Evolutionary conservation across 129 eudicot genomes (phyloP).

Genomic region (Lactuca sativa): DNA sequence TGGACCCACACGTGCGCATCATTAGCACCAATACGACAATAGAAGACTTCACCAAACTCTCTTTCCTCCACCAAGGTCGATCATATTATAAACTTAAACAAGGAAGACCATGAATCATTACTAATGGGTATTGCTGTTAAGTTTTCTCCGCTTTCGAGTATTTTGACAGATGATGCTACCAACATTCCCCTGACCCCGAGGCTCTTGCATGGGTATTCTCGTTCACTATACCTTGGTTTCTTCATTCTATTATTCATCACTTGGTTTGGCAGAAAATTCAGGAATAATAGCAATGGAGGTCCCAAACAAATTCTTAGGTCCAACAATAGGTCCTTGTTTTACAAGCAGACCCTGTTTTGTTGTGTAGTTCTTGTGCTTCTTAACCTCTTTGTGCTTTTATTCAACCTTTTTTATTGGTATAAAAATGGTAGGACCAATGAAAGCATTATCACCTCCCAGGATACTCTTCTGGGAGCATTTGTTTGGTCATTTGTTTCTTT

Average conservation of each 20-base stretch:
- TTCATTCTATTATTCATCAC: conserved; percentile 32
- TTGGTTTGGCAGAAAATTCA: conserved; percentile 36
- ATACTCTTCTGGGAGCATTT: conserved; percentile 38
- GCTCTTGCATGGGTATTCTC: conserved; percentile 38
- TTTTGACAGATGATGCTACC: conserved; percentile 6
- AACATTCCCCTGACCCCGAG: conserved; percentile 36
- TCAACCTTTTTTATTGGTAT: conserved; percentile 50
- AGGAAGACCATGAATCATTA: conserved; percentile 23
- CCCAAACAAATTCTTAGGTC: conserved; percentile 25
- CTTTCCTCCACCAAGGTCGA: neutral
- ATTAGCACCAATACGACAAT: neutral
- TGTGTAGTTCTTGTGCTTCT: conserved; percentile 45
- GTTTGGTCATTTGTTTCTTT: conserved; percentile 56
- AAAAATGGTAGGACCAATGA: conserved; percentile 58
- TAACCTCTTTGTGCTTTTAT: conserved; percentile 49
- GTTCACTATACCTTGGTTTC: conserved; percentile 42
- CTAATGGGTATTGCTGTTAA: conserved; percentile 6
- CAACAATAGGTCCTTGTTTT: conserved; percentile 25
- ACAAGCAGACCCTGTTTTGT: conserved; percentile 39
- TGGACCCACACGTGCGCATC: neutral
- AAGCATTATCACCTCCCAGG: conserved; percentile 36
- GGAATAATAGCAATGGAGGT: conserved; percentile 8
- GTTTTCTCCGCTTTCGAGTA: conserved; percentile 1
- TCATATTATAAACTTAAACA: neutral
- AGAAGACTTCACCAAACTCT: neutral